Evolutionary conservation across 805 yeast genomes (phyloP).

Genomic region (Metschnikowia baotianmanensis): DNA sequence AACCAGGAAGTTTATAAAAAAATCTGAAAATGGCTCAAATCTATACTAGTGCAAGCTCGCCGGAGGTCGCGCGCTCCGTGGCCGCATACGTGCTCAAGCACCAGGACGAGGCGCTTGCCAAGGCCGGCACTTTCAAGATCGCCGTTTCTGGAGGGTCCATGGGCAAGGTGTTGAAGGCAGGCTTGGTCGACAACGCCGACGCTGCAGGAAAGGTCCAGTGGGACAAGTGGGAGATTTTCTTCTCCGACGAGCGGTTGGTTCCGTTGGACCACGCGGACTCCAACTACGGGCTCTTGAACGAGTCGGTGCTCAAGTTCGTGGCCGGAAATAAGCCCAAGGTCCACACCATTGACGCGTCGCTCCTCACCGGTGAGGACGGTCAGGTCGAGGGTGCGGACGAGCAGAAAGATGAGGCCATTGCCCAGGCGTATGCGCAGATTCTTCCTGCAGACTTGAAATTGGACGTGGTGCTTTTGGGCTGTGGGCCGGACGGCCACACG

Average conservation of each 20-base stretch:
- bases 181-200: conserved; percentile 57
- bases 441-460: conserved; percentile 48
- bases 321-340: conserved; percentile 53
- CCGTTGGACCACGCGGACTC: conserved; percentile 81
- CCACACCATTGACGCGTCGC: conserved; percentile 60
- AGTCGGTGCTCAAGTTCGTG: conserved; percentile 53
- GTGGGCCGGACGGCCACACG: conserved; percentile 97
- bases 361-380: conserved; percentile 52
- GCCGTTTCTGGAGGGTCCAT: conserved; percentile 93
- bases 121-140: conserved; percentile 52
- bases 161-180: conserved; percentile 66
- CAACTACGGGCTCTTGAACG: conserved; percentile 77
- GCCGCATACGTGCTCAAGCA: conserved; percentile 59
- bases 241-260: conserved; percentile 89
- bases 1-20: not conserved
- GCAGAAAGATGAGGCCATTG: conserved; percentile 49
- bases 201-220: conserved; percentile 51
- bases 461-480: conserved; percentile 77
- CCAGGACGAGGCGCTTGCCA: conserved; percentile 60
- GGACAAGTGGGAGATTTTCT: conserved; percentile 77
- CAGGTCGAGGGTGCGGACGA: conserved; percentile 43
- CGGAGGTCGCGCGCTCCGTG: conserved; percentile 61
- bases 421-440: conserved; percentile 57
- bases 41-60: conserved; percentile 51
- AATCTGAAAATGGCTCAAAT: conserved; percentile 22